These are phyloP conservation scores for Rhododendron henanense DNA, from an alignment of 148 eudicot species.

Conservation along the genomic window DNA sequence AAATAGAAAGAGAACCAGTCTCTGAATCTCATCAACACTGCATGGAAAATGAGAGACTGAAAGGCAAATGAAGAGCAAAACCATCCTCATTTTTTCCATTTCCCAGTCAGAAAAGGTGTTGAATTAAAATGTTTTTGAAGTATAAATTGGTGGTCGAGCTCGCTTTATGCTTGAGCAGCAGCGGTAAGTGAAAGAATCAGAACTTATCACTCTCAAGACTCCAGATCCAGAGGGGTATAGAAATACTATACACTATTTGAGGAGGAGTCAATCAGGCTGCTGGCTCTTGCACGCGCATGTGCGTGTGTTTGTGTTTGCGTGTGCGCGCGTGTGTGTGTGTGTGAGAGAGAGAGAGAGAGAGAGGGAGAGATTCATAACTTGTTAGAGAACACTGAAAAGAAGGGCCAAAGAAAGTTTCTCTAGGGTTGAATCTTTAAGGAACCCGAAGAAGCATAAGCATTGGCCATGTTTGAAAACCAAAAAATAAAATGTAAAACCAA, in stretches of 20 bases:
- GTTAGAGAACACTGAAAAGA: not conserved
- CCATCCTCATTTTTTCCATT: not conserved
- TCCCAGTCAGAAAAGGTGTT: not conserved
- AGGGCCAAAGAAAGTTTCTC: not conserved
- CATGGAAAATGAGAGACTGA: not conserved
- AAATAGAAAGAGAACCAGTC: no score
- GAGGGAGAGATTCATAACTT: not conserved
- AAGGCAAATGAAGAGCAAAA: not conserved
- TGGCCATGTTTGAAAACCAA: not conserved
- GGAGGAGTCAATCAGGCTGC: not conserved
- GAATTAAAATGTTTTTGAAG: not conserved
- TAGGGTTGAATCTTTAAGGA: not conserved
- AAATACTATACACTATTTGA: no score
- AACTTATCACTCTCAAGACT: not conserved
- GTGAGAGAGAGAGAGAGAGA: not conserved
- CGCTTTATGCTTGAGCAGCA: not conserved
- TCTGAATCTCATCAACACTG: not conserved
- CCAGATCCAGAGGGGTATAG: not conserved
- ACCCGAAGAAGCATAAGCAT: not conserved
- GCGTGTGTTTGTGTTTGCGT: not conserved
- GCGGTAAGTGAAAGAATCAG: not conserved
- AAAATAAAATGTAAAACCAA: not conserved
- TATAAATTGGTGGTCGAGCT: not conserved
- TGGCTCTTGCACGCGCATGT: no score
- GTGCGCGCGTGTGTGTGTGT: not conserved